These are phyloP conservation scores for Clitocybe nebularis DNA, from an alignment of 1,284 basidiomycete species.

Conservation along the genomic window DNA sequence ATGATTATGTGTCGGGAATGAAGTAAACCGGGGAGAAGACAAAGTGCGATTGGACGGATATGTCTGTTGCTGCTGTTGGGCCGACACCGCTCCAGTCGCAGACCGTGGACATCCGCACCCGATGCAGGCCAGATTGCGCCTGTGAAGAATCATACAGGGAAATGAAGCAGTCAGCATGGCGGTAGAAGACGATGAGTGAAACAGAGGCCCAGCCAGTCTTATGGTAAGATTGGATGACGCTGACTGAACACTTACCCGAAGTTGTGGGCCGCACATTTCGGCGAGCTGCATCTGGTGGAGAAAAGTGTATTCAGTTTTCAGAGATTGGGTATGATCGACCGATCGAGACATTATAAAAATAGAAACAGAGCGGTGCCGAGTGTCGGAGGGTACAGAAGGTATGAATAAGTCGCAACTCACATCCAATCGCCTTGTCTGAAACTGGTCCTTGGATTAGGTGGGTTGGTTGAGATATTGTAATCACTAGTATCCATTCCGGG, in stretches of 20 bases:
- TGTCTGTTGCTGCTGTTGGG: slow-evolving; percentile 24
- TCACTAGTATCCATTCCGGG: slow-evolving; percentile 24
- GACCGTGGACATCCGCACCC: slow-evolving; percentile 65
- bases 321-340: slow-evolving; percentile 15
- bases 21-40: slow-evolving; percentile 41
- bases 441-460: slow-evolving; percentile 67
- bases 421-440: slow-evolving; percentile 79
- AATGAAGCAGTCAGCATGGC: slow-evolving; percentile 41
- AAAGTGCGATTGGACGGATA: slow-evolving; percentile 30
- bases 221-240: slow-evolving; percentile 9
- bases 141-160: slow-evolving; percentile 45
- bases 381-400: slow-evolving; percentile 13
- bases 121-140: slow-evolving; percentile 71
- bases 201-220: slow-evolving; percentile 8
- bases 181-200: slow-evolving; percentile 13
- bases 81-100: slow-evolving; percentile 27
- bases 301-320: slow-evolving; percentile 20
- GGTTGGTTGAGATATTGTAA: slow-evolving; percentile 66
- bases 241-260: slow-evolving; percentile 56
- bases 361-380: slow-evolving; percentile 17
- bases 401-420: slow-evolving; percentile 42
- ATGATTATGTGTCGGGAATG: slow-evolving; percentile 15
- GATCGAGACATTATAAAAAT: slow-evolving; percentile 20
- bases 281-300: slow-evolving; percentile 48
- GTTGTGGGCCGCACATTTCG: slow-evolving; percentile 66